Percentiles rank a stretch among this genome's conserved stretches.
Evolutionary conservation across 208 protist species (phyloP).

Genomic region (Wallacemonas rigidus): DNA sequence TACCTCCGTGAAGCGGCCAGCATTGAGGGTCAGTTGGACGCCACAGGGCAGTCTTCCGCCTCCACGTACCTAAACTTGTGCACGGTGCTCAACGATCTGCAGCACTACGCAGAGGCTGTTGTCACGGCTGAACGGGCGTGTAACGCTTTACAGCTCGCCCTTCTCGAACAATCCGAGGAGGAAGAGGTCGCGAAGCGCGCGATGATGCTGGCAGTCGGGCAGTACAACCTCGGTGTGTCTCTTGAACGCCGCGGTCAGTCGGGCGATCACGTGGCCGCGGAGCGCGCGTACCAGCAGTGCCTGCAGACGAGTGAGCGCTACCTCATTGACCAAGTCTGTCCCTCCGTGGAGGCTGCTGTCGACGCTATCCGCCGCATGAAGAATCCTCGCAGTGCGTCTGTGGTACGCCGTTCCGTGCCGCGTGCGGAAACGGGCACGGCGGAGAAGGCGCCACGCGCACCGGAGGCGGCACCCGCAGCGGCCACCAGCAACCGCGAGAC

Average conservation of each 20-base stretch:
- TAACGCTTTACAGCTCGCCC: slow-evolving; percentile 54
- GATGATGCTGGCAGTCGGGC: slow-evolving; percentile 80
- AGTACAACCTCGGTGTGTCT: slow-evolving; percentile 88
- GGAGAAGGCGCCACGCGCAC: too few species aligned
- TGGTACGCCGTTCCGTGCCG: background rate
- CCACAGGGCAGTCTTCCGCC: slow-evolving; percentile 27
- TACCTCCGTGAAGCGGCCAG: slow-evolving; percentile 73
- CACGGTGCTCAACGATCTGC: slow-evolving; percentile 80
- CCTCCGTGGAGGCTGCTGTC: slow-evolving; percentile 69
- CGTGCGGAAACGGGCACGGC: too few species aligned
- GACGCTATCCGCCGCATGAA: slow-evolving; percentile 56
- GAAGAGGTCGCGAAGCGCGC: slow-evolving; percentile 33
- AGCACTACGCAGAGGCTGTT: slow-evolving; percentile 73
- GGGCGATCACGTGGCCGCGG: slow-evolving; percentile 38
- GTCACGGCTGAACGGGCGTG: slow-evolving; percentile 70
- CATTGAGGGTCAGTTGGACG: slow-evolving; percentile 51
- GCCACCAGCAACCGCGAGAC: slow-evolving; percentile 9
- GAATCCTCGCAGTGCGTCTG: slow-evolving; percentile 6
- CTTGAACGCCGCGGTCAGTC: slow-evolving; percentile 55
- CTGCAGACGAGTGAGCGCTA: slow-evolving; percentile 59
- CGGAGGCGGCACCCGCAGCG: background rate
- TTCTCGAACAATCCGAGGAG: slow-evolving; percentile 43
- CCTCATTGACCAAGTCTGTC: slow-evolving; percentile 53
- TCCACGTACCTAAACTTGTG: slow-evolving; percentile 88
- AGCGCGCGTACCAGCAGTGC: slow-evolving; percentile 55